These are phyloP conservation scores for Aspergillus thermomutatus DNA, from an alignment of 2,329 filamentous ascomycete species.

Conservation along the genomic window DNA sequence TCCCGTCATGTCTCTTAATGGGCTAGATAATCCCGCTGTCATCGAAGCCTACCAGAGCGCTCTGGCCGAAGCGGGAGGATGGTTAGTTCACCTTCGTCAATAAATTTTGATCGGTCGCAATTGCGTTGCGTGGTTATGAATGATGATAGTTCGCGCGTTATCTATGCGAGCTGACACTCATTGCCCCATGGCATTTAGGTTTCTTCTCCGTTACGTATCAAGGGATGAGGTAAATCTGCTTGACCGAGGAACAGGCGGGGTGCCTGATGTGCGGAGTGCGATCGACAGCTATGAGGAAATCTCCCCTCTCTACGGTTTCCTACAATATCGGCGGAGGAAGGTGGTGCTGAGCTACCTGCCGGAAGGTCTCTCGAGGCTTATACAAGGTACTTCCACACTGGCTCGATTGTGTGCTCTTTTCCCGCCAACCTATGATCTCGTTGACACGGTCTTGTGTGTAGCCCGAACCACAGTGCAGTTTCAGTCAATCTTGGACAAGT, in stretches of 20 bases:
- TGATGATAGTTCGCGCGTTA: not conserved
- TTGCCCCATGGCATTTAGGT: slow-evolving; percentile 56
- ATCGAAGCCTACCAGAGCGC: slow-evolving; percentile 81
- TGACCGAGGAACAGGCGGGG: slow-evolving; percentile 72
- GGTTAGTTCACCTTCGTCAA: slow-evolving; percentile 58
- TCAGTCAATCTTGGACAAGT: slow-evolving; percentile 60
- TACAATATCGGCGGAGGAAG: slow-evolving; percentile 85
- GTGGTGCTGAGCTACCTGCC: slow-evolving; percentile 91
- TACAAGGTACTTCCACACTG: slow-evolving; percentile 66
- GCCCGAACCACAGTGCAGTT: slow-evolving; percentile 76
- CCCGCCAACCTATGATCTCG: slow-evolving; percentile 1
- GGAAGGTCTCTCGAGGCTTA: slow-evolving; percentile 80
- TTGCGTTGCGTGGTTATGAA: slow-evolving; percentile 8
- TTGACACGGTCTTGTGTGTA: slow-evolving; percentile 38
- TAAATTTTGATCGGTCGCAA: slow-evolving; percentile 6
- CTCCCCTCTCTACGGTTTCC: slow-evolving; percentile 86
- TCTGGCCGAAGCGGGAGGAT: slow-evolving; percentile 82
- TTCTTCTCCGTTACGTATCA: slow-evolving; percentile 84
- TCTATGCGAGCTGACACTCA: slow-evolving; percentile 3
- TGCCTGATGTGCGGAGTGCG: slow-evolving; percentile 75
- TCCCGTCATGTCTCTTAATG: slow-evolving; percentile 84
- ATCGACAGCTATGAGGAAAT: slow-evolving; percentile 77
- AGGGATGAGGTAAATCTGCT: slow-evolving; percentile 84
- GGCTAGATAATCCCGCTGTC: slow-evolving; percentile 76
- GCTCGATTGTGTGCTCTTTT: slow-evolving; percentile 23